These are phyloP conservation scores for Centella asiatica DNA, from an alignment of 129 eudicot species.

Conservation along the genomic window DNA sequence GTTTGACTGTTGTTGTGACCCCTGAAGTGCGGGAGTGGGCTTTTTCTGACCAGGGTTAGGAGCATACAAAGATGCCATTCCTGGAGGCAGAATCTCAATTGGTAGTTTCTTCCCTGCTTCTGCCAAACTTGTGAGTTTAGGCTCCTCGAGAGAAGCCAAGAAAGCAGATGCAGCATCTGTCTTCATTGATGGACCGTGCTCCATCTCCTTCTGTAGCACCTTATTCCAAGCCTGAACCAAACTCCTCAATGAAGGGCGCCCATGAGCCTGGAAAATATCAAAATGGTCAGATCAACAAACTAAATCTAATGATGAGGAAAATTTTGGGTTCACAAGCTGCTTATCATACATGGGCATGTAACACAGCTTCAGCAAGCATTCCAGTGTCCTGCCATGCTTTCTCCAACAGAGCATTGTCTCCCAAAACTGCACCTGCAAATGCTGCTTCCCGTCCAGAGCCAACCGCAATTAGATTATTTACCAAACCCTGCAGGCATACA, in stretches of 20 bases:
- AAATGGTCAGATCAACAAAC: slow-evolving; percentile 5
- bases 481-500: slow-evolving; percentile 64
- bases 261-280: slow-evolving; percentile 68
- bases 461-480: slow-evolving; percentile 72
- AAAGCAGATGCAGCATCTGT: slow-evolving; percentile 93
- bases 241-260: slow-evolving; percentile 66
- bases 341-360: slow-evolving; percentile 81
- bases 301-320: not conserved
- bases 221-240: slow-evolving; percentile 89
- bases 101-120: slow-evolving; percentile 88
- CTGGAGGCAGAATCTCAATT: slow-evolving; percentile 91
- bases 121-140: slow-evolving; percentile 84
- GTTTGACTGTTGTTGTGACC: slow-evolving; percentile 46
- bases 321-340: not conserved
- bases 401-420: slow-evolving; percentile 94
- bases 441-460: slow-evolving; percentile 98
- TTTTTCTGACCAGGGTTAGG: slow-evolving; percentile 76
- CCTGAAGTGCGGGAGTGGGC: slow-evolving; percentile 32
- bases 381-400: slow-evolving; percentile 99
- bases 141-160: slow-evolving; percentile 89
- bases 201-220: slow-evolving; percentile 78
- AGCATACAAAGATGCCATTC: slow-evolving; percentile 82
- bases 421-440: slow-evolving; percentile 91
- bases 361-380: slow-evolving; percentile 98
- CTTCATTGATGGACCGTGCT: slow-evolving; percentile 58